Evolutionary conservation across 2,329 filamentous ascomycete species (phyloP).

Genomic region (Pseudocercospora pini-densiflorae): DNA sequence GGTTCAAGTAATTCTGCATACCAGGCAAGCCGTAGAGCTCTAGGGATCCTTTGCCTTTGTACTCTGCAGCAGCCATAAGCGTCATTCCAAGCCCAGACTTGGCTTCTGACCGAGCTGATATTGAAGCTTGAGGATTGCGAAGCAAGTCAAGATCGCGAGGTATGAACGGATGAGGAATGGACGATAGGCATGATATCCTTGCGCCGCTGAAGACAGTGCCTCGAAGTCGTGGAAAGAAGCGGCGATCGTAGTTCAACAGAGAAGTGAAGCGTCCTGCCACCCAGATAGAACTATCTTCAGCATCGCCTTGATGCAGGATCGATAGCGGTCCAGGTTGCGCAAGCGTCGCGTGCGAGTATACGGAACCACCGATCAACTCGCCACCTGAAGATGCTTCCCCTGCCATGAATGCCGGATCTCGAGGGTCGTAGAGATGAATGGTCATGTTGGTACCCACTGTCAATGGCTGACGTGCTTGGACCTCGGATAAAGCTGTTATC

Average conservation of each 20-base stretch:
- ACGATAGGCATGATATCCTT: conserved; percentile 72
- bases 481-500: conserved; percentile 79
- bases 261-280: conserved; percentile 87
- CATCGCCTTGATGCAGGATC: conserved; percentile 74
- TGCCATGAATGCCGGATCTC: conserved; percentile 46
- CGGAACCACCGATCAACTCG: conserved; percentile 43
- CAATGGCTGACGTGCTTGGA: conserved; percentile 68
- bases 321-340: conserved; percentile 81
- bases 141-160: conserved; percentile 65
- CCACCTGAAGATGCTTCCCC: conserved; percentile 15
- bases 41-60: conserved; percentile 87
- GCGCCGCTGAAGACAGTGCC: conserved; percentile 85
- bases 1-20: conserved; percentile 66
- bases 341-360: conserved; percentile 67
- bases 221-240: conserved; percentile 78
- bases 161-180: conserved; percentile 70
- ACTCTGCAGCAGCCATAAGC: conserved; percentile 82
- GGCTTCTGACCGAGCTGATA: conserved; percentile 58
- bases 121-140: conserved; percentile 52
- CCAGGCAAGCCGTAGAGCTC: conserved; percentile 74
- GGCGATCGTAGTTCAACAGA: conserved; percentile 85
- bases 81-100: conserved; percentile 64
- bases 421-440: conserved; percentile 80
- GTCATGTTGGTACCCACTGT: conserved; percentile 83
- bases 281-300: conserved; percentile 74